Base-by-base conservation (phyloP, 2,329 filamentous ascomycete genomes). In the Leptodontidium sp. region DNA sequence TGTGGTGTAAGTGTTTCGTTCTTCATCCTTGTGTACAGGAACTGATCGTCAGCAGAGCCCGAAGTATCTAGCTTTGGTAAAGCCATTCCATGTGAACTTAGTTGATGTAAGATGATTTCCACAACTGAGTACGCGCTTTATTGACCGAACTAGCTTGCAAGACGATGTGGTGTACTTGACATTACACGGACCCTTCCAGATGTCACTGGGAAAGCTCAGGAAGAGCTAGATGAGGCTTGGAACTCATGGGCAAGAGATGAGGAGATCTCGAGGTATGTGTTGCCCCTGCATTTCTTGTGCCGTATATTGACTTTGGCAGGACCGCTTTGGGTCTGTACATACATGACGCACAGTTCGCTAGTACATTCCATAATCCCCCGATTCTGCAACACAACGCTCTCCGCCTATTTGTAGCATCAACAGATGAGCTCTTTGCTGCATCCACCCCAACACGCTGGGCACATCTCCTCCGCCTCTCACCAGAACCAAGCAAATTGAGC, bases 61-160 rank as follows among this genome's bases (percentile, higher is more conserved):
- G 17, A 64, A 64, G 47, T 55, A 72, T 61, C 59, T 72, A 1
- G 62, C 58, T 7, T 58, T 69, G 29, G 63, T 70, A 17, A 66
- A 72, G 50, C 32, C 65, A 2, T 67, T 72, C 32, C 68, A 70
- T 53, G 68, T 69, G 9, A 65, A 66, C 45, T 59, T 72, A 24
- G 64, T 70, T 59, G 63, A 69, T 50, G 70, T 72, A 69, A 65
- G 58, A 17, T 38, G 4, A 53, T 29, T 7, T 8, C 17, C 32
- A 6, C 7, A 24, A 26, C n/a, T 57, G 0, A 8, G 1, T 47
- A 4, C 24, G 11, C 21, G 26, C 21, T 45, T 14, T 32, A 35
- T 50, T 65, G 21, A 57, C 38, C 26, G 21, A n/a, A 6, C 38
- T 63, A 65, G 62, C 62, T 65, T 45, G 62, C 62, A 7, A 53